phyloP scores from a whole-genome alignment of 2,329 filamentous ascomycete genomes.

The Oidium heveae region DNA sequence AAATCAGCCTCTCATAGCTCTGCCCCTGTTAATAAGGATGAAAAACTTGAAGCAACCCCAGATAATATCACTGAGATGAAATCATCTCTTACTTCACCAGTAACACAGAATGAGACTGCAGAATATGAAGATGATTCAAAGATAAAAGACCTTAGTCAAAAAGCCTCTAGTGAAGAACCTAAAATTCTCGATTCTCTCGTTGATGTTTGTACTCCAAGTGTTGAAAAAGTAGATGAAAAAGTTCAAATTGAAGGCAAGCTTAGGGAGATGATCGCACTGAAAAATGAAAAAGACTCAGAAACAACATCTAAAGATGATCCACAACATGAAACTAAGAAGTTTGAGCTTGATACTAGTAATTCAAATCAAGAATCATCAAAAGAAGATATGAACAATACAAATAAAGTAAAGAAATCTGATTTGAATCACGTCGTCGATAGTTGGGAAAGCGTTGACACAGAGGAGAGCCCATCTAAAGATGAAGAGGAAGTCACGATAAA shows the following conservation, averaged over 20 bases:
- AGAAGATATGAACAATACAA: neutral
- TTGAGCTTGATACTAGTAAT: conserved; percentile 27
- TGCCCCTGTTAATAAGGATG: conserved; percentile 10
- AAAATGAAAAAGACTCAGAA: conserved; percentile 28
- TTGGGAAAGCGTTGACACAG: conserved; percentile 70
- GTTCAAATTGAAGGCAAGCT: conserved; percentile 24
- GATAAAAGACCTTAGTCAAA: neutral
- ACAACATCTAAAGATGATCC: conserved; percentile 21
- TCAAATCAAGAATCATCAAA: conserved; percentile 16
- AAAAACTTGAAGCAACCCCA: conserved; percentile 10
- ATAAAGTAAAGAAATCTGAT: conserved; percentile 24
- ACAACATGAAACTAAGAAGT: conserved; percentile 24
- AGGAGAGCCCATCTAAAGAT: conserved; percentile 40
- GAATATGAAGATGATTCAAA: neutral
- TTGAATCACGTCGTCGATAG: conserved; percentile 45
- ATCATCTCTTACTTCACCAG: conserved; percentile 11
- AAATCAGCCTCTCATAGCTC: conserved; percentile 9
- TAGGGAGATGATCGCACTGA: conserved; percentile 23
- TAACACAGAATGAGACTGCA: conserved; percentile 14
- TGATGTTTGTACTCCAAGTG: conserved; percentile 21
- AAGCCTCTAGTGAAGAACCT: neutral
- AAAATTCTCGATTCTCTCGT: conserved; percentile 15
- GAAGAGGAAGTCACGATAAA: conserved; percentile 39
- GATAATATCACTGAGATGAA: conserved; percentile 8
- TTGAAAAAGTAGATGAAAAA: conserved; percentile 20